phyloP scores from a whole-genome alignment of 148 eudicot species.

The Rhododendron griersonianum region DNA sequence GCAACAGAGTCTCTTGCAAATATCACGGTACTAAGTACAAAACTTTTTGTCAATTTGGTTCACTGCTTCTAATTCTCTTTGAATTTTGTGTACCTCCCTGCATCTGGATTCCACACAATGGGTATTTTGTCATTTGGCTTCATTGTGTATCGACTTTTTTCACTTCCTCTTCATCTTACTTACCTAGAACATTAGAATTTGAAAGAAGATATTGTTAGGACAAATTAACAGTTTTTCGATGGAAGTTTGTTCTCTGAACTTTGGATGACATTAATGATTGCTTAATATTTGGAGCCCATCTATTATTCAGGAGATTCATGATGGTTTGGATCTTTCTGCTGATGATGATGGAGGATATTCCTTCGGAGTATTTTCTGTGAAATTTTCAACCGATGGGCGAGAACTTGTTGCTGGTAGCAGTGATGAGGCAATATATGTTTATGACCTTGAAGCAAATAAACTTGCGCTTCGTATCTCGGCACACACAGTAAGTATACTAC shows the following conservation, averaged over 20 bases:
- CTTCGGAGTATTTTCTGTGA: conserved; percentile 79
- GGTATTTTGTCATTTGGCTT: background rate
- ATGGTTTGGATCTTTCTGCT: conserved; percentile 65
- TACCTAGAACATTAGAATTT: background rate
- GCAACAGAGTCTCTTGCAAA: conserved; percentile 74
- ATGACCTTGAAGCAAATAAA: conserved; percentile 64
- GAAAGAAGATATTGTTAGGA: background rate
- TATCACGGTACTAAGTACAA: conserved; percentile 48
- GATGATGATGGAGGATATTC: conserved; percentile 36
- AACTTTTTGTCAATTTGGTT: background rate
- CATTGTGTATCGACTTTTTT: background rate
- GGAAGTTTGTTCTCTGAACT: background rate
- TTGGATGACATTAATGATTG: background rate
- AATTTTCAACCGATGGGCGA: conserved; percentile 80
- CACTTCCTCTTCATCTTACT: background rate
- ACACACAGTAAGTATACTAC: conserved; percentile 45
- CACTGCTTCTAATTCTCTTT: background rate
- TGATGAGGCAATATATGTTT: conserved; percentile 68
- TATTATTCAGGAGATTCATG: conserved; percentile 74
- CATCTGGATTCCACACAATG: background rate
- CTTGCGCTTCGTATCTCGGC: conserved; percentile 59
- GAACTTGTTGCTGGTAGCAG: conserved; percentile 86
- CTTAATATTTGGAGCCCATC: background rate
- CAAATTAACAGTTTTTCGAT: background rate
- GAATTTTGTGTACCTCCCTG: background rate